A percentile compares a stretch with the other conserved stretches of the same genome.
These are phyloP conservation scores for Candida gigantensis DNA, from an alignment of 1,139 yeast genomes.

Conservation along the genomic window DNA sequence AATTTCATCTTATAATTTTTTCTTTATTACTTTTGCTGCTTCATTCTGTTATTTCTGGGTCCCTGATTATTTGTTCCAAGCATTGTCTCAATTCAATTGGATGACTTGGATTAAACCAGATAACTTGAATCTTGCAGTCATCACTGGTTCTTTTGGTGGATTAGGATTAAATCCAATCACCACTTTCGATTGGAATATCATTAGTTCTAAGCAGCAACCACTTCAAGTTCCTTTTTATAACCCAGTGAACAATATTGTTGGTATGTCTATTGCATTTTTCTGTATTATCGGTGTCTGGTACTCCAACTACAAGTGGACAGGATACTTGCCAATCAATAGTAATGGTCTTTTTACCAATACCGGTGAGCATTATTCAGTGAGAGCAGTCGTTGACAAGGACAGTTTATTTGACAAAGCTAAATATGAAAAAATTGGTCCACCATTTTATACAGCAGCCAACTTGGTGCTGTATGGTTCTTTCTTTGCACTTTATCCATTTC, in stretches of 20 bases:
- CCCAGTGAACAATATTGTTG: conserved; percentile 39
- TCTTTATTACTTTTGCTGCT: conserved; percentile 22
- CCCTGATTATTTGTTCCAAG: conserved; percentile 34
- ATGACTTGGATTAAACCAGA: conserved; percentile 39
- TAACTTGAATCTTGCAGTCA: conserved; percentile 42
- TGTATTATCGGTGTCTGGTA: conserved; percentile 48
- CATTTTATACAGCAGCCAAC: conserved; percentile 41
- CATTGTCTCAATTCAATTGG: conserved; percentile 39
- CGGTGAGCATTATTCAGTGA: conserved; percentile 44
- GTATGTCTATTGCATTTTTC: conserved; percentile 43
- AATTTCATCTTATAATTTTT: conserved; percentile 34
- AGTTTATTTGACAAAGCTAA: conserved; percentile 36
- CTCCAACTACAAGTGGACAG: conserved; percentile 51
- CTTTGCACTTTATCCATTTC: conserved; percentile 61
- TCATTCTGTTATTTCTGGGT: conserved; percentile 38
- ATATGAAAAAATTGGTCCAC: conserved; percentile 50
- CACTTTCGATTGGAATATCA: conserved; percentile 52
- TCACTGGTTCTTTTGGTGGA: conserved; percentile 56
- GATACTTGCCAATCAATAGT: conserved; percentile 55
- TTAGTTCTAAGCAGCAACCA: conserved; percentile 25
- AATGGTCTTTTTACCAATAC: conserved; percentile 46
- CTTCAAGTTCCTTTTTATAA: conserved; percentile 51
- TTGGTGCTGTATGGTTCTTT: conserved; percentile 56
- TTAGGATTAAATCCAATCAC: conserved; percentile 62
- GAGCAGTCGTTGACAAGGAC: conserved; percentile 36